phyloP scores from a whole-genome alignment of 345 rosid genomes.

The Ricinus communis region DNA sequence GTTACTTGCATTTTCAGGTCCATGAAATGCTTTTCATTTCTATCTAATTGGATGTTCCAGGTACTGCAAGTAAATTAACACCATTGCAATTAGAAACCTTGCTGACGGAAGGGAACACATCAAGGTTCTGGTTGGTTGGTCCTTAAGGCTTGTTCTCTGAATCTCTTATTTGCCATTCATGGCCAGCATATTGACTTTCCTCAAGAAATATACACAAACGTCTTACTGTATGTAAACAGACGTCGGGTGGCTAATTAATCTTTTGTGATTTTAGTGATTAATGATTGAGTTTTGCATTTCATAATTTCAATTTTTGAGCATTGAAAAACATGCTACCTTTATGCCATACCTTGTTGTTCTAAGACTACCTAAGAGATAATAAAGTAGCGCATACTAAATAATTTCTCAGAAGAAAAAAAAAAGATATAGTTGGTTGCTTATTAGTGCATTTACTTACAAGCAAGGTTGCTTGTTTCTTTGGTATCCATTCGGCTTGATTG shows the following conservation, averaged over 20 bases:
- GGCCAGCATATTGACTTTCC: neutral
- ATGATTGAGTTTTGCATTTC: neutral
- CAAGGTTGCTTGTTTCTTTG: neutral
- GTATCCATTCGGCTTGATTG: neutral
- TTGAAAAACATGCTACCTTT: neutral
- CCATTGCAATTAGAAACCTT: slow-evolving; percentile 83
- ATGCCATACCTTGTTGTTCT: neutral
- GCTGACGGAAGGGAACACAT: slow-evolving; percentile 70
- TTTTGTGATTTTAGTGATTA: neutral
- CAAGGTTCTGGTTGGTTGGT: slow-evolving; percentile 92
- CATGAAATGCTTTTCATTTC: neutral
- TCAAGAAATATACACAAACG: neutral
- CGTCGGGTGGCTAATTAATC: neutral
- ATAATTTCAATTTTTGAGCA: neutral
- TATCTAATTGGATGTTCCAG: slow-evolving; percentile 35
- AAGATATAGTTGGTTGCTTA: neutral
- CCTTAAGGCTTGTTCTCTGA: slow-evolving; percentile 16
- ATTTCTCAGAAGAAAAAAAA: neutral
- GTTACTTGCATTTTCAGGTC: neutral
- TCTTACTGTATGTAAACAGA: neutral
- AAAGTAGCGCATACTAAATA: neutral
- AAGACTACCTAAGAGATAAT: neutral
- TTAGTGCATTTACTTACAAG: neutral
- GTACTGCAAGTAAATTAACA: slow-evolving; percentile 63
- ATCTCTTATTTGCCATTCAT: neutral